phyloP scores from a whole-genome alignment of 441 rosid genomes.

The Eruca vesicaria region DNA sequence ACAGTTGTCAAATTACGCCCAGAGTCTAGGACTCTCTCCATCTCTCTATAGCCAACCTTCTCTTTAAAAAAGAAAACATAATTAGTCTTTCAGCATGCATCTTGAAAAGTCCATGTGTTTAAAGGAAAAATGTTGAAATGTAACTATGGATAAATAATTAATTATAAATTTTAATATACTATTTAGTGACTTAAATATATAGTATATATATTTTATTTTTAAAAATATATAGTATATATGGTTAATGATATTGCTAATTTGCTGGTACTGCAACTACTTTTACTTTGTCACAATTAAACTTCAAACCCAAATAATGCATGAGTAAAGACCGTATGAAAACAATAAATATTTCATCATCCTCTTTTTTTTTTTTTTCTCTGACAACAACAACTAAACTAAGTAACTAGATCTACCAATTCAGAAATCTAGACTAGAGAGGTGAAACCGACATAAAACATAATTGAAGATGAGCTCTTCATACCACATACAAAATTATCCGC shows the following conservation, averaged over 20 bases:
- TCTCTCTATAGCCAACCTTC: constrained; percentile 25
- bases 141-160: not conserved
- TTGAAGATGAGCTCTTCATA: too few species aligned
- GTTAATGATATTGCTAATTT: too few species aligned
- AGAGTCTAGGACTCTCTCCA: constrained; percentile 26
- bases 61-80: not conserved
- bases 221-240: too few species aligned
- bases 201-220: too few species aligned
- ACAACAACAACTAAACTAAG: too few species aligned
- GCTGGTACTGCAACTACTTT: not conserved
- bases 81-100: constrained; percentile 25
- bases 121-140: not conserved
- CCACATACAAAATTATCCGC: too few species aligned
- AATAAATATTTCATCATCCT: too few species aligned
- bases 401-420: too few species aligned
- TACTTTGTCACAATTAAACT: not conserved
- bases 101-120: constrained; percentile 18
- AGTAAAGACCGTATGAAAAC: not conserved
- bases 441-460: too few species aligned
- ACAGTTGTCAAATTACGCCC: constrained; percentile 38
- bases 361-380: too few species aligned
- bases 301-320: not conserved
- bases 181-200: not conserved
- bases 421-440: too few species aligned
- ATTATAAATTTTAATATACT: not conserved